Percentiles rank a stretch among this genome's conserved stretches.
Conservation (phyloP, 108 stramenopile species). For the Halocafeteria seosinensis region DNA sequence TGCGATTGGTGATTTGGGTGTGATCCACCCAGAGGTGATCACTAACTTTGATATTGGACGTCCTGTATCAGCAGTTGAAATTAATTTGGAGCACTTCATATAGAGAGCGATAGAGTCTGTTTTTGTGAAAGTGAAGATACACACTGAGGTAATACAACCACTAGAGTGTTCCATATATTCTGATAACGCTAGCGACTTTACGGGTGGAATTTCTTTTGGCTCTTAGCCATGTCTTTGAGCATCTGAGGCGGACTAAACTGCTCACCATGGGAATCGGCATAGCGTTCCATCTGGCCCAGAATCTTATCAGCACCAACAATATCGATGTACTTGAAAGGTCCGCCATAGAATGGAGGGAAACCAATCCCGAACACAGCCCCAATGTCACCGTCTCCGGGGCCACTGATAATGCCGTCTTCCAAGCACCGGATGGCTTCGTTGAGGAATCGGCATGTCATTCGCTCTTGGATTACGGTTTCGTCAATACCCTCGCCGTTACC, state of each 20-base stretch:
- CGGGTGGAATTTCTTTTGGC: slow-evolving; percentile 77
- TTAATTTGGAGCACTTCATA: slow-evolving; percentile 65
- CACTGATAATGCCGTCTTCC: slow-evolving; percentile 87
- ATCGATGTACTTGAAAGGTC: slow-evolving; percentile 90
- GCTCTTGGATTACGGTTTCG: slow-evolving; percentile 76
- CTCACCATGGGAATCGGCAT: slow-evolving; percentile 71
- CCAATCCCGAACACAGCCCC: slow-evolving; percentile 96
- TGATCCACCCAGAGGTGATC: slow-evolving; percentile 83
- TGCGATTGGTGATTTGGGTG: slow-evolving; percentile 71
- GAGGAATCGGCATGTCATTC: slow-evolving; percentile 73
- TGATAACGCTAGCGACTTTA: too few species aligned
- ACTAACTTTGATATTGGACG: slow-evolving; percentile 72
- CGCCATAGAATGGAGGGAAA: slow-evolving; percentile 96
- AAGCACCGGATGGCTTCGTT: slow-evolving; percentile 94
- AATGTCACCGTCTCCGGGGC: slow-evolving; percentile 89
- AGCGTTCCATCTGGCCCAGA: slow-evolving; percentile 74
- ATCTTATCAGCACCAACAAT: slow-evolving; percentile 60
- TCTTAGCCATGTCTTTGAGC: slow-evolving; percentile 70
- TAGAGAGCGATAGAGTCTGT: too few species aligned
- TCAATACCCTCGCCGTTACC: slow-evolving; percentile 27
- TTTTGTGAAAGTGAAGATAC: too few species aligned
- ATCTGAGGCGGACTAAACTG: slow-evolving; percentile 93
- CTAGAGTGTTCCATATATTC: too few species aligned
- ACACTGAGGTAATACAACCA: too few species aligned
- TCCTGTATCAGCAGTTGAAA: slow-evolving; percentile 65